A percentile compares a stretch with the other conserved stretches of the same genome.
Evolutionary conservation across 2,329 filamentous ascomycete species (phyloP).

Genomic region (Colletotrichum orchidophilum): DNA sequence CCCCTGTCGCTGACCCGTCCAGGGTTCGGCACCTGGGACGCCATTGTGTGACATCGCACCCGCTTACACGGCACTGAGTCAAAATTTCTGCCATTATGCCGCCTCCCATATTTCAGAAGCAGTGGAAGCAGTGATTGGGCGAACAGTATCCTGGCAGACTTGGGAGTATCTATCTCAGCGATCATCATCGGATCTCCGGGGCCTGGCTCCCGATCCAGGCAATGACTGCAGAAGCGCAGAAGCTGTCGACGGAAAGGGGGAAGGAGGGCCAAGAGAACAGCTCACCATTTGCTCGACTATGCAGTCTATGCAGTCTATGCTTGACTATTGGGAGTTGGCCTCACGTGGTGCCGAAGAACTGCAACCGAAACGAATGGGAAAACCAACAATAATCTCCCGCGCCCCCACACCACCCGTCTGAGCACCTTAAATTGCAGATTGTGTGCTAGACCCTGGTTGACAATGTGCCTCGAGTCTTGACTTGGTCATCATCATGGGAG

Average conservation of each 20-base stretch:
- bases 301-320: not conserved
- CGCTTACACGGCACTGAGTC: not conserved
- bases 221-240: not conserved
- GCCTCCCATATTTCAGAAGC: not conserved
- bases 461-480: not conserved
- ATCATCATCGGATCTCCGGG: constrained; percentile 6
- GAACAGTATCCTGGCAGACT: not conserved
- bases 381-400: constrained; percentile 5
- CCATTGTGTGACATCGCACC: not conserved
- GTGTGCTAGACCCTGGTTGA: not conserved
- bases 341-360: constrained; percentile 14
- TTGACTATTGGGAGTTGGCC: not conserved
- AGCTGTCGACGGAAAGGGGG: not conserved
- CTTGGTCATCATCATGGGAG: not conserved
- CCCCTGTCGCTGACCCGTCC: not conserved
- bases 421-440: not conserved
- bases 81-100: not conserved
- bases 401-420: not conserved
- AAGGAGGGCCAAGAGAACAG: not conserved
- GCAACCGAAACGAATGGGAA: not conserved
- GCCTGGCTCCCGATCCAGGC: not conserved
- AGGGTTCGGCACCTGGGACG: not conserved
- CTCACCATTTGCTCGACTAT: not conserved
- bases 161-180: too few species aligned
- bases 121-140: constrained; percentile 3